Percentiles rank a stretch among this genome's conserved stretches.
Evolutionary conservation across 345 rosid species (phyloP).

Genomic region (Fremontodendron californicum): DNA sequence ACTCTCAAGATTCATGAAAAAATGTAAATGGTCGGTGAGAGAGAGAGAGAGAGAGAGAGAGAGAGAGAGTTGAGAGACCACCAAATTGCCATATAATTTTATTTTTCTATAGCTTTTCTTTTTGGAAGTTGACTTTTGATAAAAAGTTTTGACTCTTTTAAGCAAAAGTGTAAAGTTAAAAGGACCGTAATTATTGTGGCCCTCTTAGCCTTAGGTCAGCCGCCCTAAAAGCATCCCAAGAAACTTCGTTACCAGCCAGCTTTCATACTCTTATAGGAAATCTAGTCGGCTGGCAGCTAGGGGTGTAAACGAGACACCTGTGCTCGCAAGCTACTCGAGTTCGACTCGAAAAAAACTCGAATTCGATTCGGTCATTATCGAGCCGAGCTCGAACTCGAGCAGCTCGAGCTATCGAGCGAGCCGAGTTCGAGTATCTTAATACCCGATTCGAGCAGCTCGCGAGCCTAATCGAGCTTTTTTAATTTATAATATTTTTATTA

Average conservation of each 20-base stretch:
- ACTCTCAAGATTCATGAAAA: not conserved
- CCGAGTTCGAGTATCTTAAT: too few species aligned
- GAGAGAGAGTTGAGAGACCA: not conserved
- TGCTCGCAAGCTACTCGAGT: too few species aligned
- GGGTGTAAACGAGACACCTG: too few species aligned
- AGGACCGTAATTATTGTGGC: conserved; percentile 16
- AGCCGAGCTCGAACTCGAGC: too few species aligned
- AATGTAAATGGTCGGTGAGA: not conserved
- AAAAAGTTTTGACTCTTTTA: not conserved
- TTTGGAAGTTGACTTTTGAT: not conserved
- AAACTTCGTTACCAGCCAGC: not conserved
- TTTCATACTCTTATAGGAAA: too few species aligned
- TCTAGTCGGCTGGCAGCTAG: too few species aligned
- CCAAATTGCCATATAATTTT: not conserved
- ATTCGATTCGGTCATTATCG: too few species aligned
- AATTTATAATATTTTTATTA: too few species aligned
- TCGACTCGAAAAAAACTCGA: too few species aligned
- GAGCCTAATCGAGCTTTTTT: too few species aligned
- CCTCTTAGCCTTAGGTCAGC: not conserved
- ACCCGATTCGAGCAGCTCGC: too few species aligned
- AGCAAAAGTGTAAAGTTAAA: not conserved
- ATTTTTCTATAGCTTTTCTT: not conserved
- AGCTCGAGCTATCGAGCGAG: too few species aligned
- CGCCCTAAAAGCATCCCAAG: conserved; percentile 25
- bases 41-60: not conserved